Evolutionary conservation across 192 early-diverging fungal genomes (phyloP).

Genomic region (Mortierella hygrophila): DNA sequence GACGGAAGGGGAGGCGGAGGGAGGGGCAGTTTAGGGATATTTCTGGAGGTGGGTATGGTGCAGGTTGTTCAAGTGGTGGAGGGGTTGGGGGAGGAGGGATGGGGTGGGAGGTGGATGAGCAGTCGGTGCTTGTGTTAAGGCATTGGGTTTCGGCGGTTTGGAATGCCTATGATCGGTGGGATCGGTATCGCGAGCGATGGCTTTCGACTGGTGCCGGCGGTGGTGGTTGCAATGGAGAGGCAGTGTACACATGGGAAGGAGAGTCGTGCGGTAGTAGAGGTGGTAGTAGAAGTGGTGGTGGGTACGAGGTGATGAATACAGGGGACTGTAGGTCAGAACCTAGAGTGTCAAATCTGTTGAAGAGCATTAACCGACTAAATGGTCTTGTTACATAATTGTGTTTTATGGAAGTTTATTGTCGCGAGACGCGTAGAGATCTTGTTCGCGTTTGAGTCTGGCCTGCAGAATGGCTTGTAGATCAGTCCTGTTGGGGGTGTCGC

Average conservation of each 20-base stretch:
- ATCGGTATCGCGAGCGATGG: neutral
- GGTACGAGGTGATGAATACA: neutral
- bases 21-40: neutral
- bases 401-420: neutral
- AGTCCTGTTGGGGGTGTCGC: neutral
- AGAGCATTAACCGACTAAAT: neutral
- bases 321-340: neutral
- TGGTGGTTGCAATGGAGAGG: neutral
- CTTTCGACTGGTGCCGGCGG: neutral
- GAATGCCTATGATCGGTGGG: neutral
- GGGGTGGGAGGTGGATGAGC: constrained; percentile 2
- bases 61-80: neutral
- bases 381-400: neutral
- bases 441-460: constrained; percentile 22
- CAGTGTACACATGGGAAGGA: too few species aligned
- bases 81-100: neutral
- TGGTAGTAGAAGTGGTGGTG: neutral
- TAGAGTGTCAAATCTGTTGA: neutral
- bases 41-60: neutral
- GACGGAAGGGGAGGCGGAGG: neutral
- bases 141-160: neutral
- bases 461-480: constrained; percentile 3
- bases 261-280: neutral
- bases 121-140: neutral
- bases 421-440: constrained; percentile 5